phyloP scores from a whole-genome alignment of 495 filamentous ascomycete genomes.

The Tirmania nivea region DNA sequence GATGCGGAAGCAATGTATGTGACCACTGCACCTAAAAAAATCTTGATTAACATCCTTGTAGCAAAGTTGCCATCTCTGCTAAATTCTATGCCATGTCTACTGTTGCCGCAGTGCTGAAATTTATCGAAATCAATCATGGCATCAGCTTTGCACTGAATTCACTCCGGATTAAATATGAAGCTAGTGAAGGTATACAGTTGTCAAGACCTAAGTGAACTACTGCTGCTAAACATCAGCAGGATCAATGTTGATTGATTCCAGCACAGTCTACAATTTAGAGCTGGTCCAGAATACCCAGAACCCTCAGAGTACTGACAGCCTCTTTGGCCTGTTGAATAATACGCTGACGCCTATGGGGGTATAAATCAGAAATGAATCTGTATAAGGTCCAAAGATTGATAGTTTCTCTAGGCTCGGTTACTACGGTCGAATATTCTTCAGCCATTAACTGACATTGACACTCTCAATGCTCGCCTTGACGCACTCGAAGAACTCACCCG shows the following conservation, averaged over 20 bases:
- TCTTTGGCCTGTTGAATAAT: constrained; percentile 68
- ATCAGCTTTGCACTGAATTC: constrained; percentile 51
- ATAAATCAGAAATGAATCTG: background rate
- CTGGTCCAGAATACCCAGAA: constrained; percentile 71
- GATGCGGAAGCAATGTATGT: constrained; percentile 46
- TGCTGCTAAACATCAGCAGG: constrained; percentile 22
- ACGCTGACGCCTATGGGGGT: constrained; percentile 69
- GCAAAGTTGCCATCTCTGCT: constrained; percentile 46
- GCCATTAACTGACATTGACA: constrained; percentile 45
- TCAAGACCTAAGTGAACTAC: too few relatives aligned
- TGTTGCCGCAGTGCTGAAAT: constrained; percentile 66
- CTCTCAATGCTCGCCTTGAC: constrained; percentile 45
- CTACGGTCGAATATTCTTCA: constrained; percentile 69
- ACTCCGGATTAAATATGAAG: constrained; percentile 63
- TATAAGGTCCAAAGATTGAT: too few relatives aligned
- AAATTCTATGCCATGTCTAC: constrained; percentile 86
- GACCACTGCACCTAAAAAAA: background rate
- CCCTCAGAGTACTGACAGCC: constrained; percentile 47
- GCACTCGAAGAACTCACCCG: constrained; percentile 64
- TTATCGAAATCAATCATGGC: constrained; percentile 42
- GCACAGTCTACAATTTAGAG: constrained; percentile 66
- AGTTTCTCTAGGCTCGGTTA: constrained; percentile 30
- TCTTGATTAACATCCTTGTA: background rate
- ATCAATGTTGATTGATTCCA: constrained; percentile 82
- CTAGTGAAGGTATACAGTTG: constrained; percentile 35